These are phyloP conservation scores for Friedmanniomyces simplex DNA, from an alignment of 495 filamentous ascomycete genomes.

Conservation along the genomic window DNA sequence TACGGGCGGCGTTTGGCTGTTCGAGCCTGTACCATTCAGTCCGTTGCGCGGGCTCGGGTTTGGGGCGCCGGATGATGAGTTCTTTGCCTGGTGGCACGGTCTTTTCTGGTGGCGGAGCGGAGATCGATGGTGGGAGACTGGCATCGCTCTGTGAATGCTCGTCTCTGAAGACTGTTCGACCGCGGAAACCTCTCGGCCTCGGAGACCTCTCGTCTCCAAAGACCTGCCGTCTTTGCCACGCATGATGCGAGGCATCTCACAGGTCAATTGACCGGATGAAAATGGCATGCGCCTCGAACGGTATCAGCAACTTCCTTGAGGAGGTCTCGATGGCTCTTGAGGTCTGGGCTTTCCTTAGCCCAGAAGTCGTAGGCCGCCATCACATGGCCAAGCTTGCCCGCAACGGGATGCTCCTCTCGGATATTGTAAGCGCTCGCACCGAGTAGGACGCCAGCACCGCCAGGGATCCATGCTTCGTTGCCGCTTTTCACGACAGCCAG, in stretches of 20 bases:
- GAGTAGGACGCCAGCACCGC: background rate
- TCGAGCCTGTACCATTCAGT: constrained; percentile 33
- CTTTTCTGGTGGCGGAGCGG: constrained; percentile 23
- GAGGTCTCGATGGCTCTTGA: background rate
- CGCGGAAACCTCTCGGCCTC: background rate
- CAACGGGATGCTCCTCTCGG: background rate
- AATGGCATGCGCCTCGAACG: too few relatives aligned
- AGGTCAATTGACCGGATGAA: too few relatives aligned
- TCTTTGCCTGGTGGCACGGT: constrained; percentile 28
- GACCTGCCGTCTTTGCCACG: too few relatives aligned
- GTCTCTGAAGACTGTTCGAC: background rate
- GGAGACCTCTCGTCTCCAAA: too few relatives aligned
- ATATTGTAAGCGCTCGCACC: background rate
- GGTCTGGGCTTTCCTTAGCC: background rate
- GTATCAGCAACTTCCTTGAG: background rate
- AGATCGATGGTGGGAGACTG: constrained; percentile 30
- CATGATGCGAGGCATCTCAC: too few relatives aligned
- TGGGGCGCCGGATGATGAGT: constrained; percentile 28
- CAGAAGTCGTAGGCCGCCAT: constrained; percentile 3
- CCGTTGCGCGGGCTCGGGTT: constrained; percentile 29
- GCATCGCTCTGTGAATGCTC: constrained; percentile 23
- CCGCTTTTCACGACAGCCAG: constrained; percentile 12
- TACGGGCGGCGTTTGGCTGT: constrained; percentile 32
- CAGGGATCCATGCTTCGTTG: constrained; percentile 6
- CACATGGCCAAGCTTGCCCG: background rate